Base-by-base conservation (phyloP, 805 yeast species). In the Wickerhamiella qilinensis region DNA sequence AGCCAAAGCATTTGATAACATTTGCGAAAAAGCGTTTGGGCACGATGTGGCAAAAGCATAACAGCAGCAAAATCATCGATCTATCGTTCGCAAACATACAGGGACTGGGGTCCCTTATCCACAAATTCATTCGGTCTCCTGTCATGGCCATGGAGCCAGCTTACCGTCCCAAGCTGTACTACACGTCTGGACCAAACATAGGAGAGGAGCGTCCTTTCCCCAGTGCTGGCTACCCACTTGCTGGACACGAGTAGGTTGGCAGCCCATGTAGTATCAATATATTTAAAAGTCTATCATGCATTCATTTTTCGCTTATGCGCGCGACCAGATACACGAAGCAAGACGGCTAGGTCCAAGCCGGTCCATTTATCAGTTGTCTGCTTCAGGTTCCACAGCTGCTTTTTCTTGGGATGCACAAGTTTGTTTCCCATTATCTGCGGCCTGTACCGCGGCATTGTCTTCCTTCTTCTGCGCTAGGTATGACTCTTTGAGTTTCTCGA, bases 71-170 rank as follows among this genome's bases (percentile, higher is more conserved):
- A 46, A 55, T 64, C 18, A 67, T 74, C 44, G 73, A 67, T 38
- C 52, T 70, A 31, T 64, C 69, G 3, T 71, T 65, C 44, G 75
- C 75, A 7, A 64, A 63, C 43, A 60, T 69, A 35, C 75, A 69
- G 51, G 75, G 75, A 8, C 56, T 58, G 32, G 59, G 56, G 8
- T 56, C 59, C 18, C 56, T 69, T 27, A 57, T 68, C 34, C 63
- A 65, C 30, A 68, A 68, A 45, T 71, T 70, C 51, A 58, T 69
- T 32, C 59, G 60, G 46, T 70, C 75, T 5, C 64, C 62, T 22
- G 70, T 70, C 8, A 65, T 70, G 73, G 60, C 57, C 31, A 64
- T 59, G 47, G 63, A 62, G 31, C 63, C 64, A 0, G 64, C 60
- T 4, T 69, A 63, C 47, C 58, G 71, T 15, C 75, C 75, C 0